These are phyloP conservation scores for Candida namnaoensis DNA, from an alignment of 805 yeast genomes.

Conservation along the genomic window DNA sequence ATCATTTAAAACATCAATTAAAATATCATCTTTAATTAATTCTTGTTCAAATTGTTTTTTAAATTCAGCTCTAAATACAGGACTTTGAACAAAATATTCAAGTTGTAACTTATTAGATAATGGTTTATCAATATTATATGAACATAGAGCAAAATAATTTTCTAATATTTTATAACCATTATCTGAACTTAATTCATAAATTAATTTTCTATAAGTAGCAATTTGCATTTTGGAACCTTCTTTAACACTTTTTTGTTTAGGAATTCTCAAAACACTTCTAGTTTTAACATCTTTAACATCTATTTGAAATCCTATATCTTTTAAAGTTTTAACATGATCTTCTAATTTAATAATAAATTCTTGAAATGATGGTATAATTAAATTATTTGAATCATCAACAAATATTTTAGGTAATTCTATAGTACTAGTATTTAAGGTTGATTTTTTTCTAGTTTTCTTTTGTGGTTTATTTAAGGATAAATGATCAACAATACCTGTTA, in stretches of 20 bases:
- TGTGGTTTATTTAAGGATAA: slow-evolving; percentile 17
- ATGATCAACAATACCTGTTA: slow-evolving; percentile 62
- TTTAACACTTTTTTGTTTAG: slow-evolving; percentile 40
- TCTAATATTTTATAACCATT: slow-evolving; percentile 33
- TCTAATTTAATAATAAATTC: slow-evolving; percentile 10
- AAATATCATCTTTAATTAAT: slow-evolving; percentile 21
- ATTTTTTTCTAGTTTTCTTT: background rate
- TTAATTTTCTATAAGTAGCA: slow-evolving; percentile 43
- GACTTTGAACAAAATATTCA: slow-evolving; percentile 27
- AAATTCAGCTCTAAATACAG: slow-evolving; percentile 33
- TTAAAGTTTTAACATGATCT: slow-evolving; percentile 5
- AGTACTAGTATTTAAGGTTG: slow-evolving; percentile 5
- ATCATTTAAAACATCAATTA: slow-evolving; percentile 11
- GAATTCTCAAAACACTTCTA: slow-evolving; percentile 32
- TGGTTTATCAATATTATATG: slow-evolving; percentile 38
- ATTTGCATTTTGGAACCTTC: slow-evolving; percentile 50
- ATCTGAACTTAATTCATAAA: slow-evolving; percentile 26
- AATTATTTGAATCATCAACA: slow-evolving; percentile 6
- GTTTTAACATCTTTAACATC: slow-evolving; percentile 56
- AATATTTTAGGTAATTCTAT: slow-evolving; percentile 3
- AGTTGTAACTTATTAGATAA: slow-evolving; percentile 32
- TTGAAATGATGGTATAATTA: slow-evolving; percentile 3
- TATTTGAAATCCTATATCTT: slow-evolving; percentile 7
- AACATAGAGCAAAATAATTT: slow-evolving; percentile 38
- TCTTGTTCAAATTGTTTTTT: slow-evolving; percentile 8